Evolutionary conservation across 108 stramenopile species (phyloP), one percentile per base, ranked within the genome.

Genomic region (Cyclostephanos tholiformis): DNA sequence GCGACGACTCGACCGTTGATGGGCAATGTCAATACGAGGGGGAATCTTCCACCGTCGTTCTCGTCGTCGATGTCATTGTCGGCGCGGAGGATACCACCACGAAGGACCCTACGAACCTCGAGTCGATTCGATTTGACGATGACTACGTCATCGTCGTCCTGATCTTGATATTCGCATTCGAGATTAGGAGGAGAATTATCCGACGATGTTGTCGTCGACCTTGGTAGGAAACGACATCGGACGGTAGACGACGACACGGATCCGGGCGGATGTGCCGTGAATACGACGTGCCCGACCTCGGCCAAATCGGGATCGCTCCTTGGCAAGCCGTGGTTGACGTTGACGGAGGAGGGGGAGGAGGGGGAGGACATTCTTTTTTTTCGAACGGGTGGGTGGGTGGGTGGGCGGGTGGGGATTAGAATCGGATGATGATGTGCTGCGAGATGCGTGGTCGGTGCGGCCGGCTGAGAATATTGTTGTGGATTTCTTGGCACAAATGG

Each of bases 211-310:
- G 41, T 7, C 41, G 41, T 7, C 11, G 41, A 41, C 41, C 11
- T 38, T 8, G 87, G 56, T 36, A 87, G 53, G 65, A 92, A 92
- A 56, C 83, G 77, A 52, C 91, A 88, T 64, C 86, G 86, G 32
- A 75, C 76, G 32, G 32, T 32, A 0, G 88, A 74, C 20, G 64
- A 56, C 20, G 82, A 59, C 0, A 92, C 89, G 27, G 83, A 79
- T 12, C 89, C 89, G 6, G 91, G 85, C 29, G 89, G 91, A 77
- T 90, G 89, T 27, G 88, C 78, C 26, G 91, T 92, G 63, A 90
- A 88, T 1, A 90, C 91, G 53, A 86, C 88, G 68, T 92, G 91
- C 7, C 82, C 75, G 17, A 86, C 74, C 76, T 89, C 88, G 41
- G 68, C 32, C 12, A 38, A 30, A 23, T 60, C 59, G 5, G 53